Percentiles rank a stretch among this genome's conserved stretches.
phyloP scores from a whole-genome alignment of 441 rosid species.

The Pelargonium australe region DNA sequence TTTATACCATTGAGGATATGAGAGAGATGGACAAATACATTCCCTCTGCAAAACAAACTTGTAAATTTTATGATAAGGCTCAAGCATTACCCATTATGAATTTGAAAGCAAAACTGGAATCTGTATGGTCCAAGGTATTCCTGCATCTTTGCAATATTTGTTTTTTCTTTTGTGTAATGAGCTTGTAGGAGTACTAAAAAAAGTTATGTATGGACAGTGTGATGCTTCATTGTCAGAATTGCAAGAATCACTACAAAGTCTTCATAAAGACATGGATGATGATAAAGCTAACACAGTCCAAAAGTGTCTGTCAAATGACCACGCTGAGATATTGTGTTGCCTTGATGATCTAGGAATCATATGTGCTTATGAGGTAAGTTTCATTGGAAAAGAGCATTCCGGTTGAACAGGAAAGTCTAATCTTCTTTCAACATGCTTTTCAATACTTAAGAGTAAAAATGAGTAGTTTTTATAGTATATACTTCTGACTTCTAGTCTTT shows the following conservation, averaged over 20 bases:
- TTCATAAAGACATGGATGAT: conserved; percentile 33
- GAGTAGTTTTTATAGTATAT: too few relatives aligned
- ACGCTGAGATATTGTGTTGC: conserved; percentile 60
- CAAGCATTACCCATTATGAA: conserved; percentile 28
- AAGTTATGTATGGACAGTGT: conserved; percentile 40
- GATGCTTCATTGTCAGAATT: conserved; percentile 41
- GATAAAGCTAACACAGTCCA: conserved; percentile 39
- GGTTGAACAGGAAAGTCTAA: conserved; percentile 9
- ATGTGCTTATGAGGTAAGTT: conserved; percentile 75
- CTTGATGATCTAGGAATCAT: conserved; percentile 77
- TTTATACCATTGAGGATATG: conserved; percentile 53
- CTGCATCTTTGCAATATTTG: conserved; percentile 9
- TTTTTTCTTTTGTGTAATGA: conserved; percentile 14
- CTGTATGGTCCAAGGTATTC: conserved; percentile 61
- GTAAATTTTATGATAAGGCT: conserved; percentile 53
- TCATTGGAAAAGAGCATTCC: conserved; percentile 6
- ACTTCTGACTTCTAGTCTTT: too few relatives aligned
- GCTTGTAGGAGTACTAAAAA: conserved; percentile 11
- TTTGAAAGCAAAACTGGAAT: conserved; percentile 53
- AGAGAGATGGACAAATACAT: conserved; percentile 42
- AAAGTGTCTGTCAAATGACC: conserved; percentile 44
- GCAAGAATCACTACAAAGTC: conserved; percentile 35
- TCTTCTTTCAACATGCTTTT: conserved; percentile 6
- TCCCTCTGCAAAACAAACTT: conserved; percentile 47
- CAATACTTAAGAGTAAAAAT: too few relatives aligned